Base-by-base conservation (phyloP, 208 protist genomes). In the Balamuthia mandrillaris region DNA sequence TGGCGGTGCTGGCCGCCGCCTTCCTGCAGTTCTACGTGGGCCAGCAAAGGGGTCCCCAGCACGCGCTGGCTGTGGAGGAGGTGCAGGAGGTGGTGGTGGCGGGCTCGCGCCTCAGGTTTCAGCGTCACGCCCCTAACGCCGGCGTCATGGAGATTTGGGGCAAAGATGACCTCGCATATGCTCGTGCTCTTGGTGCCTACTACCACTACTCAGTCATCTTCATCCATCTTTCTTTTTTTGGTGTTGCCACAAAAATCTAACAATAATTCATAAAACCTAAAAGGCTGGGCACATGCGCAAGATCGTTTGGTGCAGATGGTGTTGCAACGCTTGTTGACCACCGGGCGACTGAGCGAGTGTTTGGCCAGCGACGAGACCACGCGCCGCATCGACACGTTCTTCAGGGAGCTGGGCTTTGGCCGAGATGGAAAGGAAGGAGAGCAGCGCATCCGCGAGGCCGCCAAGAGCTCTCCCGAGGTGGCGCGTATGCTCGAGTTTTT, bases 231-330 rank as follows among this genome's bases (percentile, higher is more conserved):
- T 24, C 29, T 35, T 68, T 18, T 35, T 68, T 35, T 68, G 14
- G 29, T 68, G 14, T 68, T 68, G 52, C 16, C 9, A n/a, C 18
- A 29, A 6, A 7, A 29, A 9, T 18, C 14, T 18, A 21, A 68
- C 29, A 68, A 29, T 68, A 35, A 68, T 35, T 16, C 14, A 35
- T 68, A 68, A 68, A 16, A 24, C n/a, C 18, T 78, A 12, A 27
- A 7, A 78, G 68, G 68, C n/a, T 78, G 54, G 41, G 24, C 58
- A 47, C 72, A 81, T n/a, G 72, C 72, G 3, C 35, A 60, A 37
- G 72, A 81, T 31, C 58, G 72, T 6, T 29, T 81, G 27, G 44
- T 81, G 5, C 72, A 81, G 44, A 81, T 81, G 72, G 72, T 60
- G 72, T 21, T 81, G 44, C 72, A 81, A 14, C 21, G 72, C 1